These are phyloP conservation scores for Gamarada debralockiae DNA, from an alignment of 495 filamentous ascomycete genomes.

Conservation along the genomic window DNA sequence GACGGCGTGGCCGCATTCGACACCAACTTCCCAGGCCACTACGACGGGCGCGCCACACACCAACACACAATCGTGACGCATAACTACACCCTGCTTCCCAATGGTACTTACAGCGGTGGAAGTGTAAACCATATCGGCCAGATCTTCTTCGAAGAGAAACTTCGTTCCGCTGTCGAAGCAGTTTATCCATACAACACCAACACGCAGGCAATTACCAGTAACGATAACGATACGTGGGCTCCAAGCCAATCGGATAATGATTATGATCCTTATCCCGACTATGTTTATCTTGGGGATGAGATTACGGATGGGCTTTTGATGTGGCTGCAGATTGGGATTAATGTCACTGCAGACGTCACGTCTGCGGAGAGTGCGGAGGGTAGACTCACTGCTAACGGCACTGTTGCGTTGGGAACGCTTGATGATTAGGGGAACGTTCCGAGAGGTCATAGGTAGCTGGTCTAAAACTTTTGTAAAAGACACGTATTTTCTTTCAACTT, in stretches of 20 bases:
- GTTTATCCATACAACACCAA: constrained; percentile 53
- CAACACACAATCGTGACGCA: constrained; percentile 48
- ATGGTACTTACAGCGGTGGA: constrained; percentile 48
- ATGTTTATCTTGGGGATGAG: constrained; percentile 47
- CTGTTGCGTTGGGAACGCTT: too few relatives aligned
- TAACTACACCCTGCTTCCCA: constrained; percentile 37
- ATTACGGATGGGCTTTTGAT: constrained; percentile 50
- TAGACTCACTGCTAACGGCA: too few relatives aligned
- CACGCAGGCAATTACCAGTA: constrained; percentile 42
- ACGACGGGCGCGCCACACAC: constrained; percentile 52
- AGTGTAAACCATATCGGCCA: constrained; percentile 54
- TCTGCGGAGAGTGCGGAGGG: too few relatives aligned
- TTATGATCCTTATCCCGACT: constrained; percentile 56
- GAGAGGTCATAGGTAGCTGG: too few relatives aligned
- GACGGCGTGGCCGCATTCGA: constrained; percentile 52
- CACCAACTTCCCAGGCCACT: constrained; percentile 59
- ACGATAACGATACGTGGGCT: constrained; percentile 50
- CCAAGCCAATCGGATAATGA: constrained; percentile 39
- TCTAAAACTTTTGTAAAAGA: too few relatives aligned
- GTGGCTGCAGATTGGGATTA: constrained; percentile 24
- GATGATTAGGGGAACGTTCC: too few relatives aligned
- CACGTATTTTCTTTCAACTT: too few relatives aligned
- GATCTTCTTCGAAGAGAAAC: constrained; percentile 57
- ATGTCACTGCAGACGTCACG: not conserved
- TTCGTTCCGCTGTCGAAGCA: constrained; percentile 43